phyloP scores from a whole-genome alignment of 2,329 filamentous ascomycete species.

The Sporothrix brasiliensis region DNA sequence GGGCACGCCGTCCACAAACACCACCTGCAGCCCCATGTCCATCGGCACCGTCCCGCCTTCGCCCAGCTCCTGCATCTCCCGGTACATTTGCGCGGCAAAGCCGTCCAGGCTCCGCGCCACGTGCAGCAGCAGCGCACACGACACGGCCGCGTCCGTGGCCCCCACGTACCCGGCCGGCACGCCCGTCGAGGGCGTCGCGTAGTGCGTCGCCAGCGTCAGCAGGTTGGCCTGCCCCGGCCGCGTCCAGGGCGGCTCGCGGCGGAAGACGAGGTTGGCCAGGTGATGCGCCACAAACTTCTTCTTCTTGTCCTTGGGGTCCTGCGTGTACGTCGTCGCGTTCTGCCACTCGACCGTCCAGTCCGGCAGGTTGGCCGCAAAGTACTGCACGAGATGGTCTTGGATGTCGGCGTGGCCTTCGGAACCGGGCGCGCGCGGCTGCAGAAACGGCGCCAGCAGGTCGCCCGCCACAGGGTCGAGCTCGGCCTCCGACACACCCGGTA shows the following conservation, averaged over 20 bases:
- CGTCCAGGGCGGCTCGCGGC: slow-evolving; percentile 77
- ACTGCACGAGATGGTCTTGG: slow-evolving; percentile 71
- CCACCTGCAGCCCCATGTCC: slow-evolving; percentile 75
- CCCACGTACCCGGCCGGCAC: slow-evolving; percentile 76
- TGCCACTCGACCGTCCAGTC: slow-evolving; percentile 72
- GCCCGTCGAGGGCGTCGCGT: slow-evolving; percentile 68
- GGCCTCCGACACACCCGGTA: slow-evolving; percentile 61
- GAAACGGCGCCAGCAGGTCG: slow-evolving; percentile 71
- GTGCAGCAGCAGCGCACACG: slow-evolving; percentile 83
- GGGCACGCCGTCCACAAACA: slow-evolving; percentile 69
- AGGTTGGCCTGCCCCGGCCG: slow-evolving; percentile 69
- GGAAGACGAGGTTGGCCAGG: slow-evolving; percentile 73
- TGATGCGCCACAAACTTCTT: slow-evolving; percentile 58
- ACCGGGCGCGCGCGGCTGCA: slow-evolving; percentile 74
- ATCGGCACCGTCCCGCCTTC: slow-evolving; percentile 59
- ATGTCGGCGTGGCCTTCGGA: slow-evolving; percentile 68
- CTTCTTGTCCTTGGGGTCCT: background rate
- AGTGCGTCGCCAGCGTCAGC: slow-evolving; percentile 80
- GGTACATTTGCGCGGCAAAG: slow-evolving; percentile 74
- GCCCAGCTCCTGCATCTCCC: slow-evolving; percentile 64
- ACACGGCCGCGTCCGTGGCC: slow-evolving; percentile 80
- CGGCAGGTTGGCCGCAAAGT: slow-evolving; percentile 68
- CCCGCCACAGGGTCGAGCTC: slow-evolving; percentile 72
- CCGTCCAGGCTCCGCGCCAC: slow-evolving; percentile 70
- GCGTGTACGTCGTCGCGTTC: slow-evolving; percentile 63